These are phyloP conservation scores for Ophiocordyceps camponoti-saundersi DNA, from an alignment of 2,329 filamentous ascomycete genomes.

Conservation along the genomic window DNA sequence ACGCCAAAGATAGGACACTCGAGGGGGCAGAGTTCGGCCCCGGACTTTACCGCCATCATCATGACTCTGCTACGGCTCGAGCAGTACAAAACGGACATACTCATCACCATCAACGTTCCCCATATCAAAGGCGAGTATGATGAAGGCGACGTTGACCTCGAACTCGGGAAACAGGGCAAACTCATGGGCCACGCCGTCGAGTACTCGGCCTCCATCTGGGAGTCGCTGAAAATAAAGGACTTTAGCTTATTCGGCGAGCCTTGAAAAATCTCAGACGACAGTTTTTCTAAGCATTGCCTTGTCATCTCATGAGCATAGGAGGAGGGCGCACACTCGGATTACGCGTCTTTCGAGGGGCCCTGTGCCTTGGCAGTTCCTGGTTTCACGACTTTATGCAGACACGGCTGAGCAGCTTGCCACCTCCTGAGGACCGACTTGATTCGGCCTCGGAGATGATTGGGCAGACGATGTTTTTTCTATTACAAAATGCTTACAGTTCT, in stretches of 20 bases:
- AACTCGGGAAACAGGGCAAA: constrained; percentile 46
- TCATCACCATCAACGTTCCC: constrained; percentile 79
- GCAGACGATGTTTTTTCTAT: not conserved
- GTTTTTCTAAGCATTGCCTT: not conserved
- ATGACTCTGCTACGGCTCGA: constrained; percentile 63
- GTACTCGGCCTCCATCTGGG: constrained; percentile 50
- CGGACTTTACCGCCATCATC: constrained; percentile 57
- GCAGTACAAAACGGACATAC: constrained; percentile 59
- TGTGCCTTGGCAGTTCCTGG: not conserved
- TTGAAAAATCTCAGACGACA: constrained; percentile 1
- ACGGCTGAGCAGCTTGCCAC: not conserved
- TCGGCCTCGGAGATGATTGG: not conserved
- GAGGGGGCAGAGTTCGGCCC: constrained; percentile 20
- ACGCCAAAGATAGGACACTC: constrained; percentile 21
- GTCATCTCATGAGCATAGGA: not conserved
- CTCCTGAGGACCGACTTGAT: not conserved
- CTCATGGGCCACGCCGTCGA: constrained; percentile 53
- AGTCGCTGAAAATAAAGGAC: constrained; percentile 61
- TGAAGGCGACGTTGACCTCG: constrained; percentile 52
- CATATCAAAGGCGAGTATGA: constrained; percentile 61
- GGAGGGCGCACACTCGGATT: not conserved
- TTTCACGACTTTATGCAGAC: not conserved
- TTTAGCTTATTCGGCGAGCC: constrained; percentile 51
- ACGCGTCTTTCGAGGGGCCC: not conserved
- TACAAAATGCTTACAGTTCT: not conserved